Base-by-base conservation (phyloP, 805 yeast genomes). In the Barnettozyma siamensis region DNA sequence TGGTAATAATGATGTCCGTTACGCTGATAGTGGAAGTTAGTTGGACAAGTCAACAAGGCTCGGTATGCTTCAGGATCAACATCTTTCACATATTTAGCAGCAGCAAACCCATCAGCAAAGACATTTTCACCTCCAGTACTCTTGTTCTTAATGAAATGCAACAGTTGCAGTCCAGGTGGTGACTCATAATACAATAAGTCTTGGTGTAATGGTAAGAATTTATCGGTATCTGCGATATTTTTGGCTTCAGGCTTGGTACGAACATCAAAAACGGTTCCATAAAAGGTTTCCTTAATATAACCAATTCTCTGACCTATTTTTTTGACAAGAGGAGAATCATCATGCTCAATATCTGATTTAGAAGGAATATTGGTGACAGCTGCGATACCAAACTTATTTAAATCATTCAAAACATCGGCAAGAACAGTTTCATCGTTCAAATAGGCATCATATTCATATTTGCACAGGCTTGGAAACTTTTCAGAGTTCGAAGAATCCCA, bases 161-260 rank as follows among this genome's bases (percentile, higher is more conserved):
- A 66, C 31, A 82, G 57, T 58, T 84, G 89, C 33, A 84, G 62
- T 1, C 91, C 91, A 2, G 94, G 94, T 3, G 89, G 89, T 10
- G 88, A 77, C 57, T 84, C 89, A 54, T 83, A 78, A 62, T 83
- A 84, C 35, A 79, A 67, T 20, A 84, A 66, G 54, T 85, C 93
- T 83, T 82, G 84, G 52, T 84, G 94, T 37, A 84, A 65, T 3
- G 88, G 88, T 31, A 85, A 67, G 49, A 74, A 74, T 8, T 68
- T 69, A 37, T 72, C 67, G 5, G 93, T 80, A 53, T 81, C 76
- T 5, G 89, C 89, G 38, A 84, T 79, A 49, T 84, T 82, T 41
- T 71, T 75, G 11, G 88, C 83, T 40, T 68, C 65, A 4, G 72
- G 69, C 3, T 55, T 55, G 9, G 73, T 65, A 38, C 69, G 70